Evolutionary conservation across 2,329 filamentous ascomycete species (phyloP).

Genomic region (Ophiostoma angusticollis): DNA sequence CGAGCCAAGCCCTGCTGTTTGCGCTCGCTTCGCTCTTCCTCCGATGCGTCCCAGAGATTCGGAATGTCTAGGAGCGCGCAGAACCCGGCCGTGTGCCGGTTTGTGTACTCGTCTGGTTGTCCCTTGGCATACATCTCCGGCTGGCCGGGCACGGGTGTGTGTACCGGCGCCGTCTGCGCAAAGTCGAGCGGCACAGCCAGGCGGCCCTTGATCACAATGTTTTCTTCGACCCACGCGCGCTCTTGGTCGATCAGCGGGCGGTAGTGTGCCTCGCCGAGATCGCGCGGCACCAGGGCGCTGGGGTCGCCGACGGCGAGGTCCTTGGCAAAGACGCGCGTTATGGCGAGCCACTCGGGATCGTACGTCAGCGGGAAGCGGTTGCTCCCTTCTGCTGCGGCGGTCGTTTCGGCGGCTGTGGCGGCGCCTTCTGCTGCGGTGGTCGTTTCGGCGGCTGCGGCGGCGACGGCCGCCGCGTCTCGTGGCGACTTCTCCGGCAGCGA

Average conservation of each 20-base stretch:
- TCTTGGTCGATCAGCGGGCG: conserved; percentile 53
- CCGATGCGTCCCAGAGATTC: conserved; percentile 62
- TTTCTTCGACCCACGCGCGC: conserved; percentile 65
- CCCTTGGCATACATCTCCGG: conserved; percentile 36
- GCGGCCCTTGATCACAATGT: conserved; percentile 50
- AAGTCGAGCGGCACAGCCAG: conserved; percentile 71
- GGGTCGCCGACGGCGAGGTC: conserved; percentile 51
- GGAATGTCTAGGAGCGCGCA: conserved; percentile 65
- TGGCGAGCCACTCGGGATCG: conserved; percentile 91
- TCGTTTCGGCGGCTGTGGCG: conserved; percentile 13
- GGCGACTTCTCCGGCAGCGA: not conserved
- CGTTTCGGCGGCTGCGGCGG: too few relatives aligned
- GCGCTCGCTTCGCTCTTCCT: conserved; percentile 53
- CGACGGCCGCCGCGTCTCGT: too few relatives aligned
- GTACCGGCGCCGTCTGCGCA: conserved; percentile 57
- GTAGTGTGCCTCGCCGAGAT: conserved; percentile 60
- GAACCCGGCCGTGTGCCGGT: conserved; percentile 72
- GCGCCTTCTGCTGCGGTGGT: too few relatives aligned
- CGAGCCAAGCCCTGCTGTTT: conserved; percentile 35
- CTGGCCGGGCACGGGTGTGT: conserved; percentile 32
- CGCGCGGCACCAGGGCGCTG: conserved; percentile 37
- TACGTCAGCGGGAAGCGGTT: conserved; percentile 51
- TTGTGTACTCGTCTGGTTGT: conserved; percentile 71
- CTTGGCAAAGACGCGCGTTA: conserved; percentile 66
- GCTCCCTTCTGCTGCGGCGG: conserved; percentile 9